phyloP scores from a whole-genome alignment of 1,284 basidiomycete genomes.

The Laetiporus sulphureus region DNA sequence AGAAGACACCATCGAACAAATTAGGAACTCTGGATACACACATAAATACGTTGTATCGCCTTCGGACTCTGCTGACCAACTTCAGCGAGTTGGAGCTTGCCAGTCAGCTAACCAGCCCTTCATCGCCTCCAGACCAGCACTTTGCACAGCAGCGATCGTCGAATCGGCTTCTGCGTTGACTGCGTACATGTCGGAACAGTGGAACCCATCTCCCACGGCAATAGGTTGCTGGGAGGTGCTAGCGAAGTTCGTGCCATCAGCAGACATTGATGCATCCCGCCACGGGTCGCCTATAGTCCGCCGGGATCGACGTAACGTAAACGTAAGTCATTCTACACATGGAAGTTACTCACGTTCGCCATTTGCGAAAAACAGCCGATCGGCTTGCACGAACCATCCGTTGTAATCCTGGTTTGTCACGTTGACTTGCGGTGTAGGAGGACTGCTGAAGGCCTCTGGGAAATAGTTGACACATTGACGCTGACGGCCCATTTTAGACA shows the following conservation, averaged over 20 bases:
- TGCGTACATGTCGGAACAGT: conserved; percentile 52
- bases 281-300: conserved; percentile 46
- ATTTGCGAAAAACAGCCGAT: conserved; percentile 58
- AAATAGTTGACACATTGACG: conserved; percentile 53
- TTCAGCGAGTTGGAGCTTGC: too few relatives aligned
- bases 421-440: conserved; percentile 24
- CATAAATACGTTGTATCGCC: too few relatives aligned
- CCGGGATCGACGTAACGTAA: not conserved
- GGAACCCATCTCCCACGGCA: conserved; percentile 53
- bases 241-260: conserved; percentile 36
- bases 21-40: too few relatives aligned
- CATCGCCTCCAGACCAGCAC: conserved; percentile 35
- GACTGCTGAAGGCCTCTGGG: conserved; percentile 37
- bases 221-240: conserved; percentile 52
- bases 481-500: conserved; percentile 22
- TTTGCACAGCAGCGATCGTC: conserved; percentile 48
- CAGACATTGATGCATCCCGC: conserved; percentile 62
- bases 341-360: conserved; percentile 41
- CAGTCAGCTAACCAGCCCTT: conserved; percentile 45
- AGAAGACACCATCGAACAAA: too few relatives aligned
- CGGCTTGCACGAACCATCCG: conserved; percentile 51
- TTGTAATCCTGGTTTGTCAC: conserved; percentile 41
- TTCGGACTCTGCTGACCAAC: too few relatives aligned
- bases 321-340: not conserved
- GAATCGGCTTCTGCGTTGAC: conserved; percentile 37